Conservation (phyloP, 148 eudicot species). For the Gaultheria prostrata region DNA sequence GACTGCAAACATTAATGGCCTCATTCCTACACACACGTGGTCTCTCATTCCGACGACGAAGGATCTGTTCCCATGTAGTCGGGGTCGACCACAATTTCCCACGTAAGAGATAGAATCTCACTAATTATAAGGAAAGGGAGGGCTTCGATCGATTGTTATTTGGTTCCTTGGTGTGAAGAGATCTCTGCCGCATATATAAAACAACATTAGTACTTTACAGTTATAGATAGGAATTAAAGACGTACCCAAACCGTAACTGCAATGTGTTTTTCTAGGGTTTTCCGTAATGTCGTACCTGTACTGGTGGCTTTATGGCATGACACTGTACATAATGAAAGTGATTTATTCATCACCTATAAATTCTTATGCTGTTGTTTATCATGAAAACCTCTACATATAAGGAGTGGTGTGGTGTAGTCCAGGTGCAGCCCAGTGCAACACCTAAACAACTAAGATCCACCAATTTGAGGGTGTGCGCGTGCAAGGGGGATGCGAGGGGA, state of each 20-base stretch:
- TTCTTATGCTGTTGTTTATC: neutral
- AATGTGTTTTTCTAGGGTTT: neutral
- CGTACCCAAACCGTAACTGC: neutral
- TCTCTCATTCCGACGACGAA: neutral
- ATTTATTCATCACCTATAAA: neutral
- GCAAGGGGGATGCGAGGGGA: no score
- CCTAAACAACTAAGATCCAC: neutral
- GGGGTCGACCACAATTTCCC: neutral
- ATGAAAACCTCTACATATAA: neutral
- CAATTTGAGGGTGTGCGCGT: neutral
- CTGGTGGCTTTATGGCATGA: neutral
- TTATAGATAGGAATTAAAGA: neutral
- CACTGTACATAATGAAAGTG: neutral
- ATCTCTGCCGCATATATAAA: no score
- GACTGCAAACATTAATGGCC: neutral
- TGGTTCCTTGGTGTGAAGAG: no score
- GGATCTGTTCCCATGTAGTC: neutral
- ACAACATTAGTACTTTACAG: no score
- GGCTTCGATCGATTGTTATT: no score
- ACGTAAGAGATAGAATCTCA: neutral
- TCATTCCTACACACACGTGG: no score
- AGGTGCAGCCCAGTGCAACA: neutral
- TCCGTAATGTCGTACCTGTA: neutral
- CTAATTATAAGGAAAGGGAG: neutral
- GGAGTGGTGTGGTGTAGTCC: neutral